phyloP scores from a whole-genome alignment of 805 yeast species.

The Wickerhamomyces queroliae region DNA sequence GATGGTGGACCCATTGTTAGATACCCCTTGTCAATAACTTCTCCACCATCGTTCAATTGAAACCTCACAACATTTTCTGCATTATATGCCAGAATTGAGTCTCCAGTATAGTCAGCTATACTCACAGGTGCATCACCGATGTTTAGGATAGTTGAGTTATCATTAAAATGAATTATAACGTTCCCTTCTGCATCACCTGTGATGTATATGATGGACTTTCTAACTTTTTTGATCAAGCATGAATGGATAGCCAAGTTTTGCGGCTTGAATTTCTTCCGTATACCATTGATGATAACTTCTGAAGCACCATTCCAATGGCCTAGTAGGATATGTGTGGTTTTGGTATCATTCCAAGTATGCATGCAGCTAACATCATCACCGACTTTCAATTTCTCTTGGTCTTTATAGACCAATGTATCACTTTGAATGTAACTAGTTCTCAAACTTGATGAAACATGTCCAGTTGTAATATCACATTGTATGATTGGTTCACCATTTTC shows the following conservation, averaged over 20 bases:
- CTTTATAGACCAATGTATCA: not conserved
- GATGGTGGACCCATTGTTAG: slow-evolving; percentile 11
- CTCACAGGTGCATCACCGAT: slow-evolving; percentile 21
- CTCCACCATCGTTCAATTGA: slow-evolving; percentile 2
- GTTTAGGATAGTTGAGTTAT: not conserved
- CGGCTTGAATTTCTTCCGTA: slow-evolving; percentile 2
- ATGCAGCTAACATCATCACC: slow-evolving; percentile 13
- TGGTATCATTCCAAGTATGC: slow-evolving; percentile 1
- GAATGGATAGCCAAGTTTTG: slow-evolving; percentile 13
- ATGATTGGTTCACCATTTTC: slow-evolving; percentile 4
- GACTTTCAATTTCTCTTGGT: slow-evolving; percentile 2
- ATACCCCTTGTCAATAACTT: slow-evolving; percentile 12
- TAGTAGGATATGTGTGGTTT: slow-evolving; percentile 4
- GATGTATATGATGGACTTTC: slow-evolving; percentile 2
- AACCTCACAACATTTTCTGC: slow-evolving; percentile 13
- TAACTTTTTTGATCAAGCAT: slow-evolving; percentile 9
- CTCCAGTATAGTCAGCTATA: slow-evolving; percentile 5
- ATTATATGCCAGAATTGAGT: slow-evolving; percentile 11
- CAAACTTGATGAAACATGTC: not conserved
- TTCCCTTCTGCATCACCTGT: slow-evolving; percentile 22
- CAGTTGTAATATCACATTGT: slow-evolving; percentile 2
- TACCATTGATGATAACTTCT: slow-evolving; percentile 4
- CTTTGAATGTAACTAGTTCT: not conserved
- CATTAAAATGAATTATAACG: slow-evolving; percentile 1
- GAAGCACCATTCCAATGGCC: slow-evolving; percentile 22